A percentile compares a stretch with the other conserved stretches of the same genome.
phyloP scores from a whole-genome alignment of 768 basidiomycete species.

The Panus rudis region DNA sequence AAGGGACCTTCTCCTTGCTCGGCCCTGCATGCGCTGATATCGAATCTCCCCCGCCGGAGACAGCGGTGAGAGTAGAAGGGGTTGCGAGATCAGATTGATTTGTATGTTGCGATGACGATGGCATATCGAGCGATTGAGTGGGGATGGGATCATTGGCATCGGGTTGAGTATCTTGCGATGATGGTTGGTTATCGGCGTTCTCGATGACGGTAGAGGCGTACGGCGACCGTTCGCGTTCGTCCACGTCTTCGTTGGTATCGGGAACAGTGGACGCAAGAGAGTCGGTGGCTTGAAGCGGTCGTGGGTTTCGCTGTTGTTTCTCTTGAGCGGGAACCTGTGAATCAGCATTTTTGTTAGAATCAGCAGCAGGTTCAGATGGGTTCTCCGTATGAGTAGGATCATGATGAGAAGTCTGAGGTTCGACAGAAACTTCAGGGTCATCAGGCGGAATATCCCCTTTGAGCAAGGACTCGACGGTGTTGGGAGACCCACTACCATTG shows the following conservation, averaged over 20 bases:
- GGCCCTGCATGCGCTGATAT: constrained; percentile 23
- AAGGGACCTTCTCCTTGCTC: constrained; percentile 40
- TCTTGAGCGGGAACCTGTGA: constrained; percentile 31
- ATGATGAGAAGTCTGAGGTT: constrained; percentile 42
- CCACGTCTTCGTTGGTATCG: constrained; percentile 30
- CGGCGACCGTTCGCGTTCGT: constrained; percentile 2
- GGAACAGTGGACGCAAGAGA: constrained; percentile 47
- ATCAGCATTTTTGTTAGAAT: constrained; percentile 39
- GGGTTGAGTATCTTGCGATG: background rate
- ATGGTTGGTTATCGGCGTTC: constrained; percentile 1
- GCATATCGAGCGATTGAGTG: constrained; percentile 1
- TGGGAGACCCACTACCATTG: too few relatives aligned
- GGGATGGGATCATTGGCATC: constrained; percentile 1
- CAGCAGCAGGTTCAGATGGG: constrained; percentile 39
- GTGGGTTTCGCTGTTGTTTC: constrained; percentile 20
- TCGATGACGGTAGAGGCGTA: constrained; percentile 17
- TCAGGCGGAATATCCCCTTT: too few relatives aligned
- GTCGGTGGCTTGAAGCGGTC: constrained; percentile 34
- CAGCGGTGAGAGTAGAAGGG: background rate
- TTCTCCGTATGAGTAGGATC: constrained; percentile 23
- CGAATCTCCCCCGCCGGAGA: constrained; percentile 2
- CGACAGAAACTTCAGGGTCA: constrained; percentile 26
- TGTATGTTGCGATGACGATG: constrained; percentile 2
- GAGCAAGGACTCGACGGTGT: too few relatives aligned
- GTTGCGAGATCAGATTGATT: background rate